Conservation (phyloP, 805 yeast species). For the Geotrichum ghanense region DNA sequence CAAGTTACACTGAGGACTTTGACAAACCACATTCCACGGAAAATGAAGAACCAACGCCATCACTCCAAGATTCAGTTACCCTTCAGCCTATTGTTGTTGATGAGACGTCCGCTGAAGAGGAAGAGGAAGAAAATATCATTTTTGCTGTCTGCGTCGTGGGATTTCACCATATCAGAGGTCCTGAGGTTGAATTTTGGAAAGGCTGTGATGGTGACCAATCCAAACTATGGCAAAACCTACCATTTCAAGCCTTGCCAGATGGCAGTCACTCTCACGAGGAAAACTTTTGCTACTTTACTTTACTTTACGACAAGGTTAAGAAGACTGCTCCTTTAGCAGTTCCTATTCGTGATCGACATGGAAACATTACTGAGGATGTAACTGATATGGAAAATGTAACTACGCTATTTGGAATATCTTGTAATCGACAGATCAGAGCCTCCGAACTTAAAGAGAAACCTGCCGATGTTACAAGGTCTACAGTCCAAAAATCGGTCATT, state of each 20-base stretch:
- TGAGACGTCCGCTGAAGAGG: not conserved
- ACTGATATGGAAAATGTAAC: slow-evolving; percentile 30
- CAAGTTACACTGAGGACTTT: too few species aligned
- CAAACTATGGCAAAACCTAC: slow-evolving; percentile 68
- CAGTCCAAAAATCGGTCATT: slow-evolving; percentile 86
- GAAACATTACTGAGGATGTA: slow-evolving; percentile 28
- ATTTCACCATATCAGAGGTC: slow-evolving; percentile 80
- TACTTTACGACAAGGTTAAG: slow-evolving; percentile 52
- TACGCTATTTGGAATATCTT: slow-evolving; percentile 90
- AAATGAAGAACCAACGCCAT: too few species aligned
- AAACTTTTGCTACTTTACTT: slow-evolving; percentile 81
- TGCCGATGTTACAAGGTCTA: slow-evolving; percentile 66
- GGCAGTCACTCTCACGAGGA: slow-evolving; percentile 92
- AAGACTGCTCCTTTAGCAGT: slow-evolving; percentile 34
- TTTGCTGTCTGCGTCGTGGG: slow-evolving; percentile 86
- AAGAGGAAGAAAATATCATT: slow-evolving; percentile 29
- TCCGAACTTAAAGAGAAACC: slow-evolving; percentile 45
- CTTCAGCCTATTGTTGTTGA: not conserved
- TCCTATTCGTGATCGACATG: slow-evolving; percentile 28
- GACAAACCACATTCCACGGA: too few species aligned
- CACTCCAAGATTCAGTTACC: not conserved
- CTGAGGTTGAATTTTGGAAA: slow-evolving; percentile 88
- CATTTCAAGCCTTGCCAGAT: slow-evolving; percentile 93
- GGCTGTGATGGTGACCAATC: slow-evolving; percentile 32
- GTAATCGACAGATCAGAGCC: slow-evolving; percentile 72